phyloP scores from a whole-genome alignment of 768 basidiomycete genomes.

The Mycena venus region DNA sequence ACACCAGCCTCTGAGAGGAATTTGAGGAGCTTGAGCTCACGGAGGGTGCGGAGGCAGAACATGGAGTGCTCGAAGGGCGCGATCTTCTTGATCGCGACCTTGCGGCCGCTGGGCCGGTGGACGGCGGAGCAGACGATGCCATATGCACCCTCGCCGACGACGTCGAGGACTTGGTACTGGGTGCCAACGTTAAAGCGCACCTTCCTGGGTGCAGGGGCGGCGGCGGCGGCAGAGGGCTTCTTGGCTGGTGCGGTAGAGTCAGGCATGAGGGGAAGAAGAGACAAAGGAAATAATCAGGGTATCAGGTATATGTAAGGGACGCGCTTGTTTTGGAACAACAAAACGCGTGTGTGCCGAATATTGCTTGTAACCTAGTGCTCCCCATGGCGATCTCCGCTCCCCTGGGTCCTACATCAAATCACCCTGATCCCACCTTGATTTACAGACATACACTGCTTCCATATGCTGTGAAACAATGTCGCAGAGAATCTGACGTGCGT shows the following conservation, averaged over 20 bases:
- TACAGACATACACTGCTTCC: slow-evolving; percentile 8
- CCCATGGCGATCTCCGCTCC: slow-evolving; percentile 21
- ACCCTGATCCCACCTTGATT: slow-evolving; percentile 13
- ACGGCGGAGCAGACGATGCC: slow-evolving; percentile 96
- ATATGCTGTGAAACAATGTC: slow-evolving; percentile 21
- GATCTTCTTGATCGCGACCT: slow-evolving; percentile 98
- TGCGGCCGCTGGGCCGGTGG: slow-evolving; percentile 87
- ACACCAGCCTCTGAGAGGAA: slow-evolving; percentile 90
- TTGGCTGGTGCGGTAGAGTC: slow-evolving; percentile 33
- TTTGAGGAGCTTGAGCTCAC: slow-evolving; percentile 87
- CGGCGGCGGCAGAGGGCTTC: slow-evolving; percentile 57
- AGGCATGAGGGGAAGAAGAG: slow-evolving; percentile 28
- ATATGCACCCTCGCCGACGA: slow-evolving; percentile 93
- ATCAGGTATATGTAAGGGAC: slow-evolving; percentile 28
- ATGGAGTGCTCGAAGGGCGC: slow-evolving; percentile 96
- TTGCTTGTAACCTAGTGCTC: slow-evolving; percentile 14
- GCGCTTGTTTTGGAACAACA: slow-evolving; percentile 28
- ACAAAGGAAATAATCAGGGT: background rate
- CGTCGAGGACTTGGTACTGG: slow-evolving; percentile 87
- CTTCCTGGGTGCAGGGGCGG: slow-evolving; percentile 77
- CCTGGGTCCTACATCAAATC: slow-evolving; percentile 11
- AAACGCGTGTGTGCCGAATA: slow-evolving; percentile 22
- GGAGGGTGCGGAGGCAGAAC: slow-evolving; percentile 92
- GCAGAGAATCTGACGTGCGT: background rate
- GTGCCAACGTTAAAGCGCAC: slow-evolving; percentile 91